These are phyloP conservation scores for Malassezia brasiliensis DNA, from an alignment of 1,284 basidiomycete genomes.

Conservation along the genomic window DNA sequence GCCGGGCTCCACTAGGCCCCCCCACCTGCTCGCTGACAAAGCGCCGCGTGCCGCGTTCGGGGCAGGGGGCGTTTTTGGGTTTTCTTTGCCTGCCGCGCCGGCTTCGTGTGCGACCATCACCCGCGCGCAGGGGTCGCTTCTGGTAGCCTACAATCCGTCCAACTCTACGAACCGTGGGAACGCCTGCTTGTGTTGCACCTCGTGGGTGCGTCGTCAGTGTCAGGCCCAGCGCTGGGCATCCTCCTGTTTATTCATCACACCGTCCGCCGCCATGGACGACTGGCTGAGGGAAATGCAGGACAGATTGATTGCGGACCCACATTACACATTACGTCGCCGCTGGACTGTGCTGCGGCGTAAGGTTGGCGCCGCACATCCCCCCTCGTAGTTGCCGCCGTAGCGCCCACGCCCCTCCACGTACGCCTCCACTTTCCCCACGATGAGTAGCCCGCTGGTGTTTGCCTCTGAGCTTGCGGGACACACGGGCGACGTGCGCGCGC, in stretches of 20 bases:
- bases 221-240: neutral
- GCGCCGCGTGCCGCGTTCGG: neutral
- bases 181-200: too few relatives aligned
- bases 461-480: conserved; percentile 32
- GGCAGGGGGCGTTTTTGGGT: neutral
- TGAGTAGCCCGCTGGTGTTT: conserved; percentile 14
- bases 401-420: neutral
- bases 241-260: conserved; percentile 21
- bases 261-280: conserved; percentile 6
- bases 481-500: conserved; percentile 33
- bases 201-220: neutral
- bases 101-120: too few relatives aligned
- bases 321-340: conserved; percentile 16
- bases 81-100: too few relatives aligned
- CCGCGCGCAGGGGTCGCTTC: too few relatives aligned
- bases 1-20: neutral
- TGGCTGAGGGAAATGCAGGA: conserved; percentile 22
- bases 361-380: conserved; percentile 10
- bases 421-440: neutral
- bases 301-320: conserved; percentile 5
- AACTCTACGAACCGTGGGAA: too few relatives aligned
- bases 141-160: too few relatives aligned
- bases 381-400: neutral
- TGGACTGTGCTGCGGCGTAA: conserved; percentile 7
- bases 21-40: neutral